A percentile compares a stretch with the other conserved stretches of the same genome.
Conservation (phyloP, 257 asterid species). For the Solanum lycopersicoides region DNA sequence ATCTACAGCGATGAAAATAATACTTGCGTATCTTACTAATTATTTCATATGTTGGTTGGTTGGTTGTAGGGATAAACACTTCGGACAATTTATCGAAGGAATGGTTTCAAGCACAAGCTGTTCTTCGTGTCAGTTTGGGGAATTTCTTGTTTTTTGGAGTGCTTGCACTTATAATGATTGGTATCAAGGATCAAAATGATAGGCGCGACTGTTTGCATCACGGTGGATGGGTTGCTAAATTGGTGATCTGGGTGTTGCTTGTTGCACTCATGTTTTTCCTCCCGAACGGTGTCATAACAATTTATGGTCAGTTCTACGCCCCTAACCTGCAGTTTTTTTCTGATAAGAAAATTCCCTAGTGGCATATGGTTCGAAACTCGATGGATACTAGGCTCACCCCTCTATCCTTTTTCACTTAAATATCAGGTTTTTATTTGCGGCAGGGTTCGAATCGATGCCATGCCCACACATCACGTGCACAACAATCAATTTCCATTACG, state of each 20-base stretch:
- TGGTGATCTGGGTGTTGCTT: constrained; percentile 74
- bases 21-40: background rate
- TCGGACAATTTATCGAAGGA: constrained; percentile 56
- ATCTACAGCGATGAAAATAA: background rate
- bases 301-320: constrained; percentile 49
- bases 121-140: constrained; percentile 97
- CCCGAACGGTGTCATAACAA: constrained; percentile 48
- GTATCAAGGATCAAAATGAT: constrained; percentile 89
- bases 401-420: background rate
- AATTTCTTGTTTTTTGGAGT: constrained; percentile 81
- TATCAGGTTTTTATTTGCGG: background rate
- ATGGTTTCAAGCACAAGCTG: constrained; percentile 85
- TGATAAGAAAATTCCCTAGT: background rate
- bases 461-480: background rate
- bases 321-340: background rate
- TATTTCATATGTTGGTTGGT: background rate
- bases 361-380: background rate
- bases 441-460: background rate
- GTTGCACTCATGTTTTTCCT: constrained; percentile 77
- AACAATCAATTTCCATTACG: background rate
- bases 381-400: background rate
- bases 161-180: constrained; percentile 81
- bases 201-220: constrained; percentile 87
- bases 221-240: constrained; percentile 82
- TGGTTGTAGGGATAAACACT: constrained; percentile 67